Base-by-base conservation (phyloP, 306 rosid species). In the Rubus parviflorus region DNA sequence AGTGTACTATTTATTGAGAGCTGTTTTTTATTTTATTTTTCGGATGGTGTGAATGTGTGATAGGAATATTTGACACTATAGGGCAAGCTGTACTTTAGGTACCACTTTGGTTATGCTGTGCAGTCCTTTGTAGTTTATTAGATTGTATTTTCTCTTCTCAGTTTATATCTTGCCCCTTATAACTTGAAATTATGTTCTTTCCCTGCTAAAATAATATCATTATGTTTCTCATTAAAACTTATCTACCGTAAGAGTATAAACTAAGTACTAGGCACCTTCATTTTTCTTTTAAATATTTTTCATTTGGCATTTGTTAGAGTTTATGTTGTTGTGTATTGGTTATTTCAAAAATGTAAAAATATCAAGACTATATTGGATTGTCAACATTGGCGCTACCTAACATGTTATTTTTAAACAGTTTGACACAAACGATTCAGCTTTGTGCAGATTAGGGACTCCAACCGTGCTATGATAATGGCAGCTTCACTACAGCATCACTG, bases 371-470 rank as follows among this genome's bases (percentile, higher is more conserved):
- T 54, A 45, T 43, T 35, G 23, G 16, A 49, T 40, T 58, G 7
- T 38, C 49, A 73, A 48, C 19, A 57, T 47, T 77, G 60, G 19
- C 25, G 69, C 46, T 17, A 57, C 30, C 43, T 42, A 7, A 49
- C 58, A 70, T 64, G 56, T 57, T 10, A 22, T 72, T 14, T 11
- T 17, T 16, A n/a, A 14, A 20, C 61, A 61, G 40, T 75, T 68
- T 15, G 16, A 37, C 60, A 22, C 10, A 9, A 75, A 84, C 79
- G 72, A 85, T 81, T 45, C 35, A 70, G 63, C 63, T 53, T 78
- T 66, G 6, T 87, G 89, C 90, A 94, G 98, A 94, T 94, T 78
- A 86, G 97, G 90, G 98, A 94, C 90, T 92, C 93, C 61, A 94
- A 94, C 80, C 91, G 98, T 25, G 93, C 98, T 84, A 92, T 92